Conservation (phyloP, 1,284 basidiomycete genomes). For the Trametes sp. region DNA sequence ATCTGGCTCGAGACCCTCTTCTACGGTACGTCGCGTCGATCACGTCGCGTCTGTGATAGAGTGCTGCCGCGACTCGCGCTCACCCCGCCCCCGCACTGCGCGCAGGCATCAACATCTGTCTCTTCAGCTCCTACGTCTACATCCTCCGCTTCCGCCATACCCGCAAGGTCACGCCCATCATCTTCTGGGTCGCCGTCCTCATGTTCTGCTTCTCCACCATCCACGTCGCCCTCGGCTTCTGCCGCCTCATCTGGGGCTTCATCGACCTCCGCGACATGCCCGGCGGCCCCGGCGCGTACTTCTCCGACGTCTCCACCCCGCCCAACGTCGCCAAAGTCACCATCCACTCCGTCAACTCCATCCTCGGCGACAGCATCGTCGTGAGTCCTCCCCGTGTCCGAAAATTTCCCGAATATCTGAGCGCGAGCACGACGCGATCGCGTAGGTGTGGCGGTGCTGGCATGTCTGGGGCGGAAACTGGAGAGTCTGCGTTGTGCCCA, state of each 20-base stretch:
- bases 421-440: not conserved
- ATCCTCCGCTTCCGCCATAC: slow-evolving; percentile 43
- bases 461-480: slow-evolving; percentile 47
- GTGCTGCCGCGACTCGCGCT: too few relatives aligned
- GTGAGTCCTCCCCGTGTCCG: slow-evolving; percentile 34
- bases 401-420: not conserved
- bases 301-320: slow-evolving; percentile 48
- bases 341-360: slow-evolving; percentile 47
- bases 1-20: slow-evolving; percentile 49
- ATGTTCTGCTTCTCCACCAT: slow-evolving; percentile 49
- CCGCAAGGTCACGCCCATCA: slow-evolving; percentile 41
- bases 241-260: slow-evolving; percentile 48
- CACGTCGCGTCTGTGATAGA: too few relatives aligned
- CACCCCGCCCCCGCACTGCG: not conserved
- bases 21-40: slow-evolving; percentile 38
- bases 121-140: slow-evolving; percentile 46
- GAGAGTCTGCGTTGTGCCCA: slow-evolving; percentile 43
- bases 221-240: slow-evolving; percentile 49
- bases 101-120: slow-evolving; percentile 46
- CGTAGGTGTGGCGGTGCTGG: slow-evolving; percentile 48
- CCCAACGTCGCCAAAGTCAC: slow-evolving; percentile 50
- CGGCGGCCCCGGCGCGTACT: slow-evolving; percentile 47
- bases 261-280: slow-evolving; percentile 43
- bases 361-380: slow-evolving; percentile 47
- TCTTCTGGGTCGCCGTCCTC: slow-evolving; percentile 42